Percentiles rank a stretch among this genome's conserved stretches.
Conservation (phyloP, 2,329 filamentous ascomycete genomes). For the Aureobasidium mangrovei region DNA sequence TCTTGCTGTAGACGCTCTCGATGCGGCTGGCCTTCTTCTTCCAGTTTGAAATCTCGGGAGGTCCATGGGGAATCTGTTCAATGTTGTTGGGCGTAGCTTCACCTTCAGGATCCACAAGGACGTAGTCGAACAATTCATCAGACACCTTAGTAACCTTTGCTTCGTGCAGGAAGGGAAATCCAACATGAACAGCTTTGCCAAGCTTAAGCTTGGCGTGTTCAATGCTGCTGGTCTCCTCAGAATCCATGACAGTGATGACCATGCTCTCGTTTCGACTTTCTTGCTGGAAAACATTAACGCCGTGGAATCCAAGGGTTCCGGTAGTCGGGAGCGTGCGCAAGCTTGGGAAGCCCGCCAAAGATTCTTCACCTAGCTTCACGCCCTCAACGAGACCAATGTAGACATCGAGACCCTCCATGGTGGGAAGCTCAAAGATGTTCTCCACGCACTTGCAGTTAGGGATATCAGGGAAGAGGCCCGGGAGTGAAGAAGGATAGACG, state of each 20-base stretch:
- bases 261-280: constrained; percentile 96
- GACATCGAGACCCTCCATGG: constrained; percentile 80
- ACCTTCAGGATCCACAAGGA: constrained; percentile 49
- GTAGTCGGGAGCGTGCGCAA: constrained; percentile 77
- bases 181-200: constrained; percentile 78
- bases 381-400: constrained; percentile 76
- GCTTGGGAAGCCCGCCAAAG: constrained; percentile 90
- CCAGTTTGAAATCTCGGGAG: constrained; percentile 72
- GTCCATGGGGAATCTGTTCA: constrained; percentile 60
- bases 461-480: constrained; percentile 84
- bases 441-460: constrained; percentile 81
- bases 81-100: constrained; percentile 40
- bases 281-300: constrained; percentile 88
- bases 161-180: constrained; percentile 92
- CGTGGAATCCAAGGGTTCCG: constrained; percentile 74
- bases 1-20: constrained; percentile 81
- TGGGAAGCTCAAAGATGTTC: constrained; percentile 92
- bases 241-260: constrained; percentile 73
- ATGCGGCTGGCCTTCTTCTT: constrained; percentile 74
- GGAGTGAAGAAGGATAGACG: constrained; percentile 76
- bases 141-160: constrained; percentile 82
- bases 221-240: constrained; percentile 60
- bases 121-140: constrained; percentile 88
- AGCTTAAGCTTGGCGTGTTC: constrained; percentile 69
- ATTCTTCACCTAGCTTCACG: constrained; percentile 69